phyloP scores from a whole-genome alignment of 2,329 filamentous ascomycete genomes.

The Stenocarpella maydis region DNA sequence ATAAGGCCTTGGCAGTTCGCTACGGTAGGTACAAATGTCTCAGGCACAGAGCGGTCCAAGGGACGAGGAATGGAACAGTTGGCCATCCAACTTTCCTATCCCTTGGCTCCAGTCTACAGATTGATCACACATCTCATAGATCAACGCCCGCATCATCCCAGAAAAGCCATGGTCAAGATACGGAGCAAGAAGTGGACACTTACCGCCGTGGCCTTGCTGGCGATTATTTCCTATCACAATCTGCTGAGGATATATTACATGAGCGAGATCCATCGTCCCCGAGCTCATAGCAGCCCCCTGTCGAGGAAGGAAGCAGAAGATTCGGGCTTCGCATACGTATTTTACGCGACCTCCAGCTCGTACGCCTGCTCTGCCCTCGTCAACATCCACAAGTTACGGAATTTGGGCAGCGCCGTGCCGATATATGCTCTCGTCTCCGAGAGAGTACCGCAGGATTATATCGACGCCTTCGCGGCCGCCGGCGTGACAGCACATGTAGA shows the following conservation, averaged over 20 bases:
- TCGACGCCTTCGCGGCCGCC: constrained; percentile 9
- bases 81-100: background rate
- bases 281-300: background rate
- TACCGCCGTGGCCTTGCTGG: background rate
- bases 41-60: background rate
- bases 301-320: background rate
- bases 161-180: background rate
- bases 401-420: background rate
- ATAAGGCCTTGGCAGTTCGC: too few species aligned
- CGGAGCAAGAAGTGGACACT: constrained; percentile 5
- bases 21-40: too few species aligned
- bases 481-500: background rate
- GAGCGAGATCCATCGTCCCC: background rate
- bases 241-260: background rate
- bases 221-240: background rate
- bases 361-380: constrained; percentile 25
- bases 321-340: background rate
- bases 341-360: background rate
- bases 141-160: too few species aligned
- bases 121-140: background rate
- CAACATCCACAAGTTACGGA: constrained; percentile 1
- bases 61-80: background rate
- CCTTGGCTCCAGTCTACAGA: background rate
- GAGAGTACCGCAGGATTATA: background rate
- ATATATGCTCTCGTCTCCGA: constrained; percentile 15